Conservation (phyloP, 495 filamentous ascomycete species). For the Tricharina praecox region DNA sequence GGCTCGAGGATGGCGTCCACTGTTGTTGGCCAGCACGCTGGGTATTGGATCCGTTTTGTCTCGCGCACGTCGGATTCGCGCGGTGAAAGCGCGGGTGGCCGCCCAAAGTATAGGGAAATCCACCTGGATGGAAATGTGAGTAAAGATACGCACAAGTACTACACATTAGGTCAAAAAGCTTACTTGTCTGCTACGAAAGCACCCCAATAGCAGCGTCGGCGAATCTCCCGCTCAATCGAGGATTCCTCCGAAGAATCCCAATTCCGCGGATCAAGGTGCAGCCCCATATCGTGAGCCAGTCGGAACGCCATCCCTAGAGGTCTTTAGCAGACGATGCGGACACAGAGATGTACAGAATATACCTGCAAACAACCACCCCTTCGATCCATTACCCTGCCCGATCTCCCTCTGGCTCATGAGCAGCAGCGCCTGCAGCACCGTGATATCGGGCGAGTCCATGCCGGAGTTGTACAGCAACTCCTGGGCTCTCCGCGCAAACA, state of each 20-base stretch:
- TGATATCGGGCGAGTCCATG: constrained; percentile 27
- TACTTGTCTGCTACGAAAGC: constrained; percentile 28
- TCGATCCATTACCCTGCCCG: constrained; percentile 24
- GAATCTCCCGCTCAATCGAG: constrained; percentile 25
- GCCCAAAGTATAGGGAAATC: constrained; percentile 26
- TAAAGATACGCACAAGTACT: too few relatives aligned
- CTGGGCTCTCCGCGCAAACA: constrained; percentile 27
- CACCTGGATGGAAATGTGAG: neutral
- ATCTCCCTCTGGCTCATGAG: constrained; percentile 27
- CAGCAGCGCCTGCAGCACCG: constrained; percentile 26
- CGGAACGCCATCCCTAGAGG: neutral
- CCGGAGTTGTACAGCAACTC: constrained; percentile 24
- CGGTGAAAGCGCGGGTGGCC: constrained; percentile 27
- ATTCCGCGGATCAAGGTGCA: constrained; percentile 28
- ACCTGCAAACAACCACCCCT: constrained; percentile 28
- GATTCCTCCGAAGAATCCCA: constrained; percentile 22
- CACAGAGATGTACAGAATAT: constrained; percentile 24
- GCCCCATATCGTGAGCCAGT: constrained; percentile 19
- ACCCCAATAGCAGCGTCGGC: constrained; percentile 27
- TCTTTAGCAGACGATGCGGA: neutral
- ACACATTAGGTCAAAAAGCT: too few relatives aligned
- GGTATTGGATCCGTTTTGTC: constrained; percentile 24
- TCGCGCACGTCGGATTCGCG: constrained; percentile 26
- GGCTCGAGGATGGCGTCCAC: neutral
- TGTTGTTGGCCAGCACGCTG: neutral